Percentiles rank a stretch among this genome's conserved stretches.
Conservation (phyloP, 2,329 filamentous ascomycete species). For the Aspergillus fijiensis region DNA sequence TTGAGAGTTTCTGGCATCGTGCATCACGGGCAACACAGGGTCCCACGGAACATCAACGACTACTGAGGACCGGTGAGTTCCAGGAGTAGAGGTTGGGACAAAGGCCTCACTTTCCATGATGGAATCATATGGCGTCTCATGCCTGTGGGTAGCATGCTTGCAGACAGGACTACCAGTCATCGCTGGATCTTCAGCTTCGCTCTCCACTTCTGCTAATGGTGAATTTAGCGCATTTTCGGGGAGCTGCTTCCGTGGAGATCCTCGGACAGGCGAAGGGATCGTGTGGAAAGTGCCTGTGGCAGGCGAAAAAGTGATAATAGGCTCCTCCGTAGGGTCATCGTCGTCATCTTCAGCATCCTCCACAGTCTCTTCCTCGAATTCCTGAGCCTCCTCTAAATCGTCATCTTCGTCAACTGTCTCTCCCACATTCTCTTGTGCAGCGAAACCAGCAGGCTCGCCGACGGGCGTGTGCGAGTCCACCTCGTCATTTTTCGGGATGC, state of each 20-base stretch:
- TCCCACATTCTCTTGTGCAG: background rate
- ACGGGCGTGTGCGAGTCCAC: background rate
- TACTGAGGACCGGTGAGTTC: slow-evolving; percentile 12
- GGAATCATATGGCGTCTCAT: slow-evolving; percentile 13
- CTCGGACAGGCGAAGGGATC: slow-evolving; percentile 38
- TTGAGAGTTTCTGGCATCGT: background rate
- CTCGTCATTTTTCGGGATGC: background rate
- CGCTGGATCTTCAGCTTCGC: slow-evolving; percentile 7
- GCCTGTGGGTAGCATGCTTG: slow-evolving; percentile 13
- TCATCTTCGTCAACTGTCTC: background rate
- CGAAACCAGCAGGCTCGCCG: background rate
- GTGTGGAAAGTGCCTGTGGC: slow-evolving; percentile 46
- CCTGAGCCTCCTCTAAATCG: slow-evolving; percentile 1
- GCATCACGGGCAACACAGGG: slow-evolving; percentile 4
- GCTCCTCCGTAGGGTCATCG: slow-evolving; percentile 30
- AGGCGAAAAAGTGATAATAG: slow-evolving; percentile 44
- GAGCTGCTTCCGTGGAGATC: slow-evolving; percentile 26
- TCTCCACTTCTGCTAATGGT: slow-evolving; percentile 5
- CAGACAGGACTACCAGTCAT: slow-evolving; percentile 9
- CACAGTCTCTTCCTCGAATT: background rate
- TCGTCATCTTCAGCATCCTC: slow-evolving; percentile 20
- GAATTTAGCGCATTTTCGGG: slow-evolving; percentile 21
- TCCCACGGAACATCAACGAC: slow-evolving; percentile 15
- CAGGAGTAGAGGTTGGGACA: slow-evolving; percentile 13
- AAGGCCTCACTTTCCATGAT: slow-evolving; percentile 15